phyloP scores from a whole-genome alignment of 495 filamentous ascomycete genomes.

The Aspergillus mulundensis region DNA sequence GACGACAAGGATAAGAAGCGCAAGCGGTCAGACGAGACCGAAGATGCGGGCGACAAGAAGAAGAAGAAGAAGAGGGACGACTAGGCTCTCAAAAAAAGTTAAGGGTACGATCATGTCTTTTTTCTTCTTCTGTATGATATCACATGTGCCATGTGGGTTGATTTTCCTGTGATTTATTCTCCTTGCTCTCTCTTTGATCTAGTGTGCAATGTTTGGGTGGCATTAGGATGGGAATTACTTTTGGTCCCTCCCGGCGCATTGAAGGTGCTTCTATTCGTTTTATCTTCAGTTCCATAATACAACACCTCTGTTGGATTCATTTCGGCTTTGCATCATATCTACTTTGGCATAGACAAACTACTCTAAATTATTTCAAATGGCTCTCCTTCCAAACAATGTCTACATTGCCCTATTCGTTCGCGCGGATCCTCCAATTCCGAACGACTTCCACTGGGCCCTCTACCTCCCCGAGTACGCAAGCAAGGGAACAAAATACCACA shows the following conservation, averaged over 20 bases:
- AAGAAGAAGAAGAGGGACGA: conserved; percentile 61
- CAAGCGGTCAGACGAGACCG: conserved; percentile 50
- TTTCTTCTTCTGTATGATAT: conserved; percentile 48
- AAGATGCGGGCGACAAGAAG: conserved; percentile 33
- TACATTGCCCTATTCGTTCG: conserved; percentile 1
- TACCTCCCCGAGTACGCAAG: conserved; percentile 9
- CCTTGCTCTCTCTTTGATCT: conserved; percentile 22
- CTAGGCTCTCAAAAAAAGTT: conserved; percentile 32
- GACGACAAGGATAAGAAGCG: conserved; percentile 54
- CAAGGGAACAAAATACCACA: conserved; percentile 20
- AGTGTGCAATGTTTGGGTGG: conserved; percentile 37
- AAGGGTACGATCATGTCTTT: conserved; percentile 21
- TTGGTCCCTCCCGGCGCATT: conserved; percentile 30
- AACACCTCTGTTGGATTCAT: conserved; percentile 7
- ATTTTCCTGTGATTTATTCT: conserved; percentile 23
- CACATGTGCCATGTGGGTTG: conserved; percentile 27
- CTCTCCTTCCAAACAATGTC: neutral
- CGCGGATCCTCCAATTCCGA: conserved; percentile 15
- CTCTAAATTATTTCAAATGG: neutral
- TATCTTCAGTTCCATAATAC: conserved; percentile 20
- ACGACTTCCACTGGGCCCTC: conserved; percentile 23
- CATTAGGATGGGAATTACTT: conserved; percentile 39
- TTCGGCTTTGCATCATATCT: neutral
- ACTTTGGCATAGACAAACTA: neutral
- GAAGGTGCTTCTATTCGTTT: conserved; percentile 28